Percentiles rank a stretch among this genome's conserved stretches.
phyloP scores from a whole-genome alignment of 73 alveolate genomes.

The Paramecium caudatum region DNA sequence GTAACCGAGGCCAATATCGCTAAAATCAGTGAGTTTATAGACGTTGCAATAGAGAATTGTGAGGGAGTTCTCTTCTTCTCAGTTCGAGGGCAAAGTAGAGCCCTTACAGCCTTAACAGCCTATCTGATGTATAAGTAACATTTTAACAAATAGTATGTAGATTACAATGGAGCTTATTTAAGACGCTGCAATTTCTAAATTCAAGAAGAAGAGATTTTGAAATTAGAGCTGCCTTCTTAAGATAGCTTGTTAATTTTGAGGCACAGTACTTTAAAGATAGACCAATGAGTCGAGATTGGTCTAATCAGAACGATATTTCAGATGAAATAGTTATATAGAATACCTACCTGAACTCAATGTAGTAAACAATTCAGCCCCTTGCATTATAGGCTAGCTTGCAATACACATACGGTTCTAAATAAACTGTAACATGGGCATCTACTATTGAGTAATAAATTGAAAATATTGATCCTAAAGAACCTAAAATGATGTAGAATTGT shows the following conservation, averaged over 20 bases:
- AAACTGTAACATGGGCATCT: not conserved
- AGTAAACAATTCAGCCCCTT: too few species aligned
- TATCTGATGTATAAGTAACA: conserved; percentile 45
- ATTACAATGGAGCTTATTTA: not conserved
- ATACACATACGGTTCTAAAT: not conserved
- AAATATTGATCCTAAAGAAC: not conserved
- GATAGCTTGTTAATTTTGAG: not conserved
- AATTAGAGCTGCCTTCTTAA: conserved; percentile 45
- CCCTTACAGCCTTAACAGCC: conserved; percentile 24
- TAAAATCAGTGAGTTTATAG: not conserved
- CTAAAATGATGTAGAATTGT: not conserved
- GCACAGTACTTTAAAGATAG: not conserved
- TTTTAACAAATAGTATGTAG: not conserved
- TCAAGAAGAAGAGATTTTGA: conserved; percentile 58
- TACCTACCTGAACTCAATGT: not conserved
- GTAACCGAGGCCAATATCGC: not conserved
- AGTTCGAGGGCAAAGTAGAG: conserved; percentile 39
- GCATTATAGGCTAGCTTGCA: too few species aligned
- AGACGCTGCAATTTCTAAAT: conserved; percentile 40
- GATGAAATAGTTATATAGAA: not conserved
- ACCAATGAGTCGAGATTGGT: conserved; percentile 3
- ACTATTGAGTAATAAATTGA: not conserved
- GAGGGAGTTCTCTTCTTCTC: conserved; percentile 36
- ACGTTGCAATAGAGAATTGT: not conserved
- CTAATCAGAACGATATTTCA: not conserved